phyloP scores from a whole-genome alignment of 2,329 filamentous ascomycete species.

The Nemania sp. region DNA sequence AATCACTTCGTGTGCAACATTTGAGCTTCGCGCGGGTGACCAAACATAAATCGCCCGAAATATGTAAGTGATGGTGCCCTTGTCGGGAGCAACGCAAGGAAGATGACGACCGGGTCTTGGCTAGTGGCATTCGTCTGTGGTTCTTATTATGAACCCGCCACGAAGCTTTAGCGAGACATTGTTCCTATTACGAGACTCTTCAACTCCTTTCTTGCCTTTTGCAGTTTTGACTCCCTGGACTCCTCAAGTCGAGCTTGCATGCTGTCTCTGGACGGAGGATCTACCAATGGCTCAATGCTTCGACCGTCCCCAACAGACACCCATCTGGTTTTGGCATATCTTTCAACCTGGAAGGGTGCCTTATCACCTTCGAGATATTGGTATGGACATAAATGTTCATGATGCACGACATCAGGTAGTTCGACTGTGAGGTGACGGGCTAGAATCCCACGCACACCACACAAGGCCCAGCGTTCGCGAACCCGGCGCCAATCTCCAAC shows the following conservation, averaged over 20 bases:
- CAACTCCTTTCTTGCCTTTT: background rate
- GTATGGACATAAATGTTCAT: slow-evolving; percentile 21
- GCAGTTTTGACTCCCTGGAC: background rate
- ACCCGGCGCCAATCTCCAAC: background rate
- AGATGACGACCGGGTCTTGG: background rate
- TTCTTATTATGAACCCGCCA: background rate
- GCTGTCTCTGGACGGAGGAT: background rate
- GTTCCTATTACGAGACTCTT: background rate
- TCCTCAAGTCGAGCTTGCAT: background rate
- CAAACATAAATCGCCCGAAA: too few relatives aligned
- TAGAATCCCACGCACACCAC: slow-evolving; percentile 20
- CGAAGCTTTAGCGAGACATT: background rate
- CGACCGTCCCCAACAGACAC: slow-evolving; percentile 2
- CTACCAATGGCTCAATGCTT: slow-evolving; percentile 1
- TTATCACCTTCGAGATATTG: slow-evolving; percentile 25
- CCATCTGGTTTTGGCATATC: slow-evolving; percentile 20
- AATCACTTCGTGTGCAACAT: too few relatives aligned
- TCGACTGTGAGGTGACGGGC: slow-evolving; percentile 25
- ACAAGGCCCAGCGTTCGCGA: background rate
- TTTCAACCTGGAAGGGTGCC: slow-evolving; percentile 19
- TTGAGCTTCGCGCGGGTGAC: too few relatives aligned
- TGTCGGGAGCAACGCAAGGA: background rate
- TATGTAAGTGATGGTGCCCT: background rate
- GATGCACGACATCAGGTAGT: slow-evolving; percentile 28
- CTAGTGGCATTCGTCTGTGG: background rate